A percentile compares a stretch with the other conserved stretches of the same genome.
Evolutionary conservation across 2,329 filamentous ascomycete species (phyloP).

Genomic region (Beauveria bassiana): DNA sequence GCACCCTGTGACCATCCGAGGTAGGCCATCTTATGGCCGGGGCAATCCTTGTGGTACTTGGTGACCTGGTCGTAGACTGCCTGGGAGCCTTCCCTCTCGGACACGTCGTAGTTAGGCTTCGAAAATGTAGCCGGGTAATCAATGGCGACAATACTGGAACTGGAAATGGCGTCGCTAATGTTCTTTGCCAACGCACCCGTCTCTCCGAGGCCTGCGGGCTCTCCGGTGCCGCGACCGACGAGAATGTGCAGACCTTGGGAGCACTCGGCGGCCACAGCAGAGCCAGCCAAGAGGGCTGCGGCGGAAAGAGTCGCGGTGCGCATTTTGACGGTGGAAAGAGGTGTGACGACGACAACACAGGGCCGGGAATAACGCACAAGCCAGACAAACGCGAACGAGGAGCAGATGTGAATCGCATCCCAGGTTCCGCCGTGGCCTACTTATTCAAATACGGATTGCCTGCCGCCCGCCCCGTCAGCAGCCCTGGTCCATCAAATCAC

Average conservation of each 20-base stretch:
- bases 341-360: neutral
- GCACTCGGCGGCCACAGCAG: constrained; percentile 24
- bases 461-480: neutral
- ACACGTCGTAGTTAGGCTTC: constrained; percentile 25
- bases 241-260: constrained; percentile 31
- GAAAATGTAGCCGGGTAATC: constrained; percentile 31
- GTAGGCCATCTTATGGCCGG: constrained; percentile 32
- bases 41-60: constrained; percentile 27
- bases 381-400: neutral
- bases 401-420: neutral
- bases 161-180: constrained; percentile 26
- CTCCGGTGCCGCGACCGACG: constrained; percentile 31
- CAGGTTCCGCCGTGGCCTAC: neutral
- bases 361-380: neutral
- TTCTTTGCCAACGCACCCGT: constrained; percentile 25
- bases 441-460: neutral
- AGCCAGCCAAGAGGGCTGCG: constrained; percentile 15
- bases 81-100: constrained; percentile 26
- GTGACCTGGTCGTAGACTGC: constrained; percentile 24
- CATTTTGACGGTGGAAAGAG: neutral
- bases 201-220: constrained; percentile 26
- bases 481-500: neutral
- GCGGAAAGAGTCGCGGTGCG: constrained; percentile 7
- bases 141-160: constrained; percentile 26
- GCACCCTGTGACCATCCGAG: constrained; percentile 37